Percentiles rank a stretch among this genome's conserved stretches.
Conservation (phyloP, 441 rosid species). For the Bruguiera hainesii region DNA sequence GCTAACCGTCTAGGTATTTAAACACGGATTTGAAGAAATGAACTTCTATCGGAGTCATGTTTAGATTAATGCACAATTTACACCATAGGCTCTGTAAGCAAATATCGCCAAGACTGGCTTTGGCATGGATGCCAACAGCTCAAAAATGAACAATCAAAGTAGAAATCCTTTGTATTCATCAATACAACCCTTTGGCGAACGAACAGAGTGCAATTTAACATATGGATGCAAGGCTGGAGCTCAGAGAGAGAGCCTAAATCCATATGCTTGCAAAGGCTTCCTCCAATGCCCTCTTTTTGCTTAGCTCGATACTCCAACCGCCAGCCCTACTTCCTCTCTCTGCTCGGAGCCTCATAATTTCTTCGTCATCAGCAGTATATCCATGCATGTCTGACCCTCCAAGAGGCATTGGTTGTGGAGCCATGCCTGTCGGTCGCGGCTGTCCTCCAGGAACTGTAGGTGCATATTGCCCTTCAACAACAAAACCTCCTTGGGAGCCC, state of each 20-base stretch:
- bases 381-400: slow-evolving; percentile 52
- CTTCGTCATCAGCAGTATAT: slow-evolving; percentile 59
- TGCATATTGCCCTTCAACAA: slow-evolving; percentile 50
- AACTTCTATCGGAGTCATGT: no score
- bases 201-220: not conserved
- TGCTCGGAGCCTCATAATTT: slow-evolving; percentile 56
- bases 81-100: no score
- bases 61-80: no score
- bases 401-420: slow-evolving; percentile 69
- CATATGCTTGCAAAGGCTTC: slow-evolving; percentile 86
- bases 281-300: slow-evolving; percentile 75
- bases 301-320: slow-evolving; percentile 76
- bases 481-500: slow-evolving; percentile 42
- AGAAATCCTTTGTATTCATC: not conserved
- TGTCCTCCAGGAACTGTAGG: slow-evolving; percentile 68
- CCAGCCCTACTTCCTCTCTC: slow-evolving; percentile 82
- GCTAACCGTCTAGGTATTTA: no score
- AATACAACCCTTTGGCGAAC: not conserved
- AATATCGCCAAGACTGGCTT: no score
- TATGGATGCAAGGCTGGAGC: not conserved
- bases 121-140: no score
- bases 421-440: slow-evolving; percentile 73
- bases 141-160: no score
- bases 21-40: no score
- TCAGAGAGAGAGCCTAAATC: slow-evolving; percentile 38